phyloP scores from a whole-genome alignment of 176 grass and related monocot species.

The Phyllostachys edulis region DNA sequence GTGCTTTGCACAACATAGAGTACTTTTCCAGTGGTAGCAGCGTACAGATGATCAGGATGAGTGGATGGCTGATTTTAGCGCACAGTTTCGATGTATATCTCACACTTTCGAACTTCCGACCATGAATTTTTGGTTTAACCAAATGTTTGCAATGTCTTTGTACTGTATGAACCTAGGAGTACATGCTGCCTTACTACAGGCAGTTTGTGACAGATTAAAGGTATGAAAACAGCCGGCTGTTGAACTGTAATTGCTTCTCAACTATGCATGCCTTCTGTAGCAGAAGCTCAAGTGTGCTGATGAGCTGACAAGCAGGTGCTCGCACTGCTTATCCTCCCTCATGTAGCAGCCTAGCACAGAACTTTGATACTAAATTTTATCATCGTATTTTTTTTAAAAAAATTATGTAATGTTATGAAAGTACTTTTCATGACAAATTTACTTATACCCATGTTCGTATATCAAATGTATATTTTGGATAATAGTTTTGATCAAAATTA shows the following conservation, averaged over 20 bases:
- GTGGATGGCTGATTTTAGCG: not conserved
- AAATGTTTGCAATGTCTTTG: not conserved
- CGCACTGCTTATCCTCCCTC: not conserved
- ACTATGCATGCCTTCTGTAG: slow-evolving; percentile 4
- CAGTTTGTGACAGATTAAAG: not conserved
- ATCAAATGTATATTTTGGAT: too few species aligned
- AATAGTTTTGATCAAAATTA: too few species aligned
- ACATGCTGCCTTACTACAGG: not conserved
- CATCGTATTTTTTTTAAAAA: not conserved
- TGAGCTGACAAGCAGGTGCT: too few species aligned
- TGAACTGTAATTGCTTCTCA: not conserved
- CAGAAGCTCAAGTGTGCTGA: too few species aligned
- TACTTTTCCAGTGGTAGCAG: not conserved
- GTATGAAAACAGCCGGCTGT: not conserved
- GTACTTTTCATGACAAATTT: not conserved
- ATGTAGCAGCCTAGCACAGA: not conserved
- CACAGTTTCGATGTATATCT: not conserved
- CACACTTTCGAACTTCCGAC: not conserved
- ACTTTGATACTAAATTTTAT: not conserved
- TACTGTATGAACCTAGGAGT: not conserved
- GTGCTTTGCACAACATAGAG: not conserved
- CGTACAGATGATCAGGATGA: not conserved
- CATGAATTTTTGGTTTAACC: not conserved
- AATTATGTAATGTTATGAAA: too few species aligned
- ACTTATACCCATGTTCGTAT: not conserved